Evolutionary conservation across 805 yeast species (phyloP), one percentile per base, ranked within the genome.

Genomic region (Wickerhamomyces ciferrii): DNA sequence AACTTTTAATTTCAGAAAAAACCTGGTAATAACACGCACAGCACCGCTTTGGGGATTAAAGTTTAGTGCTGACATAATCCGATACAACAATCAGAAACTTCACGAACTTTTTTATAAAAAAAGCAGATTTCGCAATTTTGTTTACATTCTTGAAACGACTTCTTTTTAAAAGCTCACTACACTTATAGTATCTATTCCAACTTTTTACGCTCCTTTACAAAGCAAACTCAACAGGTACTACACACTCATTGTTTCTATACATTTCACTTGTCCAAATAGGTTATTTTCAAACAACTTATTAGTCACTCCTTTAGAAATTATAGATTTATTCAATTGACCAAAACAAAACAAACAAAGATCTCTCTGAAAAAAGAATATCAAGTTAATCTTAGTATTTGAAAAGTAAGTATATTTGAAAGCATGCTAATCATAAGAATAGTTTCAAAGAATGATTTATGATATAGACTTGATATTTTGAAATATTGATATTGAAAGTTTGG

Each of bases 191-290:
- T 32, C 36, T 17, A 37, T 37, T 51, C 61, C 64, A 60, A 61
- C 64, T 60, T 55, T 54, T 56, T 59, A 59, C 63, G 55, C 53
- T 60, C 64, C 64, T 60, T 57, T 45, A 40, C 32, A 46, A 42
- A 27, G 31, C 31, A 27, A 27, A 27, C 31, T 8, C 4, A 9
- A 27, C 27, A 27, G 31, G 31, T 27, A 27, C 31, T 27, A 27
- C 11, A 27, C 31, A 27, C 31, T 27, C 31, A 27, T 27, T 27
- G 7, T 9, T 27, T 27, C 31, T 27, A 27, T 27, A 27, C 31
- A 27, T 27, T 27, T 27, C 31, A 27, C 14, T 27, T 27, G 31
- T 27, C 31, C 31, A 27, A 27, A 27, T 27, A 27, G 11, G 31
- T 27, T 10, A 8, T 27, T 7, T 27, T 27, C 31, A 27, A 10